A percentile compares a stretch with the other conserved stretches of the same genome.
These are phyloP conservation scores for Cucurbitaria berberidis DNA, from an alignment of 2,329 filamentous ascomycete species.

Conservation along the genomic window DNA sequence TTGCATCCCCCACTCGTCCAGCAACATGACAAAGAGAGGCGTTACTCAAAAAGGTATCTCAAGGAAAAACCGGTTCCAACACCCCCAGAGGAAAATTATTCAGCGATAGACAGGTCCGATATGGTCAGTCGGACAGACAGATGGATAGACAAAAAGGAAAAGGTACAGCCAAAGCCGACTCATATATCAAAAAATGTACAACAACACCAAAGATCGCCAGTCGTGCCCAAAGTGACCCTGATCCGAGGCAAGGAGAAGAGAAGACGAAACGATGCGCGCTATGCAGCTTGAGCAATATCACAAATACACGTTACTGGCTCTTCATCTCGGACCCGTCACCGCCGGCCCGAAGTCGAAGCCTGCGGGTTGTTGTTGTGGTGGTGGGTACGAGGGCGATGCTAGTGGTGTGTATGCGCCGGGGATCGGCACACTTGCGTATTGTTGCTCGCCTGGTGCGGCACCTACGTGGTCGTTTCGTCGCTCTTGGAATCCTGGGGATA, in stretches of 20 bases:
- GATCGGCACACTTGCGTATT: slow-evolving; percentile 86
- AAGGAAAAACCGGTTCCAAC: slow-evolving; percentile 8
- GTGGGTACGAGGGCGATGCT: slow-evolving; percentile 51
- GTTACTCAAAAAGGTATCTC: slow-evolving; percentile 9
- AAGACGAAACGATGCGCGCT: slow-evolving; percentile 16
- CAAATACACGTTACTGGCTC: slow-evolving; percentile 2
- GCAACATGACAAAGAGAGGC: slow-evolving; percentile 7
- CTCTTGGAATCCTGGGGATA: slow-evolving; percentile 49
- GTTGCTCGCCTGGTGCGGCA: slow-evolving; percentile 78
- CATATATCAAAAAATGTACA: slow-evolving; percentile 34
- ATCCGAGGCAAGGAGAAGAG: slow-evolving; percentile 25
- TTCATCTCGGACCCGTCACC: slow-evolving; percentile 32
- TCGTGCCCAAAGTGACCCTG: slow-evolving; percentile 23
- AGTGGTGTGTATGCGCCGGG: slow-evolving; percentile 76
- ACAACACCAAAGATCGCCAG: slow-evolving; percentile 27
- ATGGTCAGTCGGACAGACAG: background rate
- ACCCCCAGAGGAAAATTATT: slow-evolving; percentile 1
- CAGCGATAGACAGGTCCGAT: slow-evolving; percentile 9
- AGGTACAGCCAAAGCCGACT: slow-evolving; percentile 11
- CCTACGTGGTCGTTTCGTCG: slow-evolving; percentile 68
- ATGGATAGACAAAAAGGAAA: slow-evolving; percentile 10
- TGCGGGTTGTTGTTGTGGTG: slow-evolving; percentile 29
- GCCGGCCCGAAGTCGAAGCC: slow-evolving; percentile 50
- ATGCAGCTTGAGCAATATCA: slow-evolving; percentile 18
- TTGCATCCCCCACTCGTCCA: background rate